A percentile compares a stretch with the other conserved stretches of the same genome.
Evolutionary conservation across 768 basidiomycete species (phyloP).

Genomic region (Galerina marginata): DNA sequence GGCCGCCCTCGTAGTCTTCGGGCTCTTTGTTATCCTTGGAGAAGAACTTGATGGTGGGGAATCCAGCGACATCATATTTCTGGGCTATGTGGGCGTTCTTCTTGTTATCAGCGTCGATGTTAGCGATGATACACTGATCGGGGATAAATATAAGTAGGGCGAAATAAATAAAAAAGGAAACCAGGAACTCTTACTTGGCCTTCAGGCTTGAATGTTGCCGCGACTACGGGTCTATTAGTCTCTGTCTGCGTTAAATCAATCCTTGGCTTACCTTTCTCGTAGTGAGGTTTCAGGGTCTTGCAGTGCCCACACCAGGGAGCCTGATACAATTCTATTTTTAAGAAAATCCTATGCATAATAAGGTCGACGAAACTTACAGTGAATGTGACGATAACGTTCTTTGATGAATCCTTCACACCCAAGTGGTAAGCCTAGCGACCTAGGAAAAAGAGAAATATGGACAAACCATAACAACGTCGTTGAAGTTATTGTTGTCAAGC

Average conservation of each 20-base stretch:
- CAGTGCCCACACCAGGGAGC: conserved; percentile 95
- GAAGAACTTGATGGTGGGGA: conserved; percentile 97
- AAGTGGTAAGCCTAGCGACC: neutral
- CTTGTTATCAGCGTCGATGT: conserved; percentile 88
- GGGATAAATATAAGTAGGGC: neutral
- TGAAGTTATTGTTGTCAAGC: conserved; percentile 76
- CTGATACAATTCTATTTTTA: conserved; percentile 27
- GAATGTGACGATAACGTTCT: conserved; percentile 87
- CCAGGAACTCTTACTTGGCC: conserved; percentile 55
- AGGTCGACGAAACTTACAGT: conserved; percentile 50
- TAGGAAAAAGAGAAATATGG: neutral
- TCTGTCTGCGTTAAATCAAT: conserved; percentile 5
- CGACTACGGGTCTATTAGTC: conserved; percentile 51
- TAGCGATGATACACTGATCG: conserved; percentile 83
- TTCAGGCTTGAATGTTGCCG: conserved; percentile 79
- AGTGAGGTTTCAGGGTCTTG: conserved; percentile 87
- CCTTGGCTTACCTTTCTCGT: conserved; percentile 68
- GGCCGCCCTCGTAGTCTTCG: conserved; percentile 69
- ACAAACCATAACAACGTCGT: conserved; percentile 71
- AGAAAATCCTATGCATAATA: no score
- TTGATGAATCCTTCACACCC: conserved; percentile 57
- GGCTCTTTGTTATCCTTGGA: conserved; percentile 69
- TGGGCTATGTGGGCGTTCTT: conserved; percentile 73
- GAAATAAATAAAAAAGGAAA: neutral
- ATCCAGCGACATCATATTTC: conserved; percentile 77